Percentiles rank a stretch among this genome's conserved stretches.
Evolutionary conservation across 495 filamentous ascomycete genomes (phyloP).

Genomic region (Clavariopsis aquatica): DNA sequence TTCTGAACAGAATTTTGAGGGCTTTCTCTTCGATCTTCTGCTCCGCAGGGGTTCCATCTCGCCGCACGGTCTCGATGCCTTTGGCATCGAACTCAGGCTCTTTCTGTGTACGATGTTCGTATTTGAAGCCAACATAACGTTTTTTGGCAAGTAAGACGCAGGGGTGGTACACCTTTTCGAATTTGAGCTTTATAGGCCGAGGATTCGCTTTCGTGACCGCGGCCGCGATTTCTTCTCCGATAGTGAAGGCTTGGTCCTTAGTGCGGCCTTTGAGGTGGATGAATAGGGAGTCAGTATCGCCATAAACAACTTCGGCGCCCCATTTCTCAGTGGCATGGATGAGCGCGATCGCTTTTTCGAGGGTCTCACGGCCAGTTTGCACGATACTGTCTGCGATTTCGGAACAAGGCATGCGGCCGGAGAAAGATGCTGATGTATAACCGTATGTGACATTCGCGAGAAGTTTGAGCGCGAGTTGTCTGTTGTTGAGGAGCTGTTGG

Average conservation of each 20-base stretch:
- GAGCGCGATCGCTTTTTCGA: slow-evolving; percentile 89
- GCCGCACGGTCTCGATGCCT: slow-evolving; percentile 92
- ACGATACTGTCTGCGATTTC: slow-evolving; percentile 99
- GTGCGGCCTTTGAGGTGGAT: slow-evolving; percentile 85
- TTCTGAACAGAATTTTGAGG: slow-evolving; percentile 84
- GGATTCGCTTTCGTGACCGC: slow-evolving; percentile 89
- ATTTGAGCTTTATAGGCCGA: slow-evolving; percentile 90
- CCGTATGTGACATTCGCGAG: slow-evolving; percentile 98
- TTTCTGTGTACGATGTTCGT: slow-evolving; percentile 73
- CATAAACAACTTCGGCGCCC: slow-evolving; percentile 96
- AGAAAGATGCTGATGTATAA: slow-evolving; percentile 94
- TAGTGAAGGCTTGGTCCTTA: slow-evolving; percentile 82
- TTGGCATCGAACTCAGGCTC: slow-evolving; percentile 96
- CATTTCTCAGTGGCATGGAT: slow-evolving; percentile 86
- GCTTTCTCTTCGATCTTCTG: slow-evolving; percentile 98
- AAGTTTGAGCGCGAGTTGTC: slow-evolving; percentile 93
- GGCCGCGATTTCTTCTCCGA: slow-evolving; percentile 90
- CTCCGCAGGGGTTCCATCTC: slow-evolving; percentile 92
- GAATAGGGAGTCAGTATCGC: slow-evolving; percentile 97
- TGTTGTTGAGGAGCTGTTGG: slow-evolving; percentile 86
- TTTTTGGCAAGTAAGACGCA: slow-evolving; percentile 95
- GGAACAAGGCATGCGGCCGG: slow-evolving; percentile 93
- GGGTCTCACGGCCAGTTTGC: slow-evolving; percentile 88
- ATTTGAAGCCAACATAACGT: slow-evolving; percentile 97
- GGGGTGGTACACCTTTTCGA: slow-evolving; percentile 97